Conservation (phyloP, 441 rosid genomes). For the Populus hybrid region DNA sequence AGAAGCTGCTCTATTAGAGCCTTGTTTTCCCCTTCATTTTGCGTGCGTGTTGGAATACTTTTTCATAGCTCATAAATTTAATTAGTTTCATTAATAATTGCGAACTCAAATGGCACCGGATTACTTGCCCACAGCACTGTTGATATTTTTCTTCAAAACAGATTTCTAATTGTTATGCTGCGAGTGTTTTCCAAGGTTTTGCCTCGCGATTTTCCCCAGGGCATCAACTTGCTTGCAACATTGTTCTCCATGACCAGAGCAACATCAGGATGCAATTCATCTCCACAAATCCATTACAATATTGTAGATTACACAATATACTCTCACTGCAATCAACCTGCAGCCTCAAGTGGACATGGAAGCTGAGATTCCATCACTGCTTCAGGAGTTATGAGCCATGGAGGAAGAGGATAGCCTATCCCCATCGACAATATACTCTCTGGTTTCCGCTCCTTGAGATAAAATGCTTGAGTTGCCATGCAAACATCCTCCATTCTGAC, state of each 20-base stretch:
- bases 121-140: too few species aligned
- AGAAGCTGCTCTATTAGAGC: conserved; percentile 23
- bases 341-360: conserved; percentile 44
- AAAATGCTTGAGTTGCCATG: conserved; percentile 49
- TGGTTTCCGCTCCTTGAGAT: conserved; percentile 32
- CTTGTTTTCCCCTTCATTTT: not conserved
- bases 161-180: conserved; percentile 23
- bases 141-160: conserved; percentile 8
- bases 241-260: conserved; percentile 58
- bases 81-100: too few species aligned
- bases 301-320: conserved; percentile 83
- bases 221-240: conserved; percentile 62
- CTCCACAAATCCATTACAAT: conserved; percentile 71
- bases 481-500: conserved; percentile 58
- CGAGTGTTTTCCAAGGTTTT: conserved; percentile 50
- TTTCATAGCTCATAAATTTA: too few species aligned
- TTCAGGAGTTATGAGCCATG: conserved; percentile 87
- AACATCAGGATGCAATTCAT: conserved; percentile 63
- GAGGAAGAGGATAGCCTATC: conserved; percentile 63
- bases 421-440: conserved; percentile 83
- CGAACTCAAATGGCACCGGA: too few species aligned
- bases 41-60: not conserved
- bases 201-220: conserved; percentile 50
- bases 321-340: conserved; percentile 66
- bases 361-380: conserved; percentile 30